Base-by-base conservation (phyloP, 192 early-diverging fungal genomes). In the Gigaspora rosea region DNA sequence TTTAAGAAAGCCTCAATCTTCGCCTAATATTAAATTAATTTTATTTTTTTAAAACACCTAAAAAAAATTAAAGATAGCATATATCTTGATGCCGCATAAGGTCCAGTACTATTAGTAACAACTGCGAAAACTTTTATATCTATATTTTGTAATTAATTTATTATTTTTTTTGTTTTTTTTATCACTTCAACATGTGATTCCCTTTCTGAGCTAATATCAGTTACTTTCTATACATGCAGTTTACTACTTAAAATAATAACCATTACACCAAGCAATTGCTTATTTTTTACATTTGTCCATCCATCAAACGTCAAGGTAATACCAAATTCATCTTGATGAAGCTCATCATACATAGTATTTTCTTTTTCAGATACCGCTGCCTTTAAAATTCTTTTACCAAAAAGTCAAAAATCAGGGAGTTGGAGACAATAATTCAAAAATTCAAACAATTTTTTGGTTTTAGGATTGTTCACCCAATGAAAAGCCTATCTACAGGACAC, bases 11-110 rank as follows among this genome's bases (percentile, higher is more conserved):
- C n/a, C 61, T 62, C 20, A 62, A 22, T 62, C 61, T 16, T 16
- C 20, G 33, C 10, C 36, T 36, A 67, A 67, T 67, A 18, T 36
- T 35, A 67, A 67, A 54, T 16, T 8, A 22, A 8, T 58, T 69
- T 20, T 47, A 65, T 52, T 48, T 71, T 72, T 11, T 35, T 35
- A 56, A 78, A 80, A 54, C 68, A 71, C 22, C 22, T 32, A 32
- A 48, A 71, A 48, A 54, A 50, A 36, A 8, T 67, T 36, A 67
- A 62, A 16, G 46, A 67, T 67, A 36, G 35, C 48, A 67, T 5
- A 56, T 71, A 71, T 18, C 69, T 51, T 8, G 46, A 6, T 33
- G 20, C 69, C 32, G 50, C 50, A 56, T 56, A 71, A 51, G 46
- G 33, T 3, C 22, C 20, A 20, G 50, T 18, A 71, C 50, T 71